Evolutionary conservation across 169 alveolate genomes (phyloP), one percentile per base, ranked within the genome.

Genomic region (Blepharisma undulans): DNA sequence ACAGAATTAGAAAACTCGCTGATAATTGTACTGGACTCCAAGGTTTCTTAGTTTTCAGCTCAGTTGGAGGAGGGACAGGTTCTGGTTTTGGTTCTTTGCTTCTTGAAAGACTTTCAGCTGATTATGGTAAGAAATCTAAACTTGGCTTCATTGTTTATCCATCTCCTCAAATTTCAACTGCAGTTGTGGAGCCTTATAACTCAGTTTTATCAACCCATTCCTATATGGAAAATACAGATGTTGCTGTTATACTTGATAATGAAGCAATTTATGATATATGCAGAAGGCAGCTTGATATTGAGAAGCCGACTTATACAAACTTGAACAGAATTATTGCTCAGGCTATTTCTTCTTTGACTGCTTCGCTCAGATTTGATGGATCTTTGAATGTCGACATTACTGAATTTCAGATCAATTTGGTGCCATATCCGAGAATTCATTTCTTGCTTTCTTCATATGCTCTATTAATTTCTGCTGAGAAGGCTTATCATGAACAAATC

Each of bases 51-150:
- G 98, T 99, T 98, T 99, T 97, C 97, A 98, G 99, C 95, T 99
- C 99, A 7, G 99, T 98, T 84, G 99, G 99, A 25, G 99, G 99
- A 59, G 99, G 99, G 88, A 99, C 99, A 48, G 99, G 99, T 74
- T 98, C 99, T 78, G 99, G 99, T 30, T 94, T 99, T 48, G 99
- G 99, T 19, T 98, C 99, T 90, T 97, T 98, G 77, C 93, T 99
- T 76, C 97, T 99, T 84, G 99, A 99, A 97, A 97, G 99, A 89
- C 98, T 99, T 85, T 97, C 99, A 10, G 99, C 98, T 81, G 99
- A 99, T 94, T 99, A 99, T 94, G 99, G 99, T 74, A 98, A 99
- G 93, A 99, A 98, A 94, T 96, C 99, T 16, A 98, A 98, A 95
- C 94, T 98, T 91, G 98, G 98, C 94, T 98, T 99, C 97, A 97